Evolutionary conservation across 2,329 filamentous ascomycete species (phyloP).

Genomic region (Fusarium xyrophilum): DNA sequence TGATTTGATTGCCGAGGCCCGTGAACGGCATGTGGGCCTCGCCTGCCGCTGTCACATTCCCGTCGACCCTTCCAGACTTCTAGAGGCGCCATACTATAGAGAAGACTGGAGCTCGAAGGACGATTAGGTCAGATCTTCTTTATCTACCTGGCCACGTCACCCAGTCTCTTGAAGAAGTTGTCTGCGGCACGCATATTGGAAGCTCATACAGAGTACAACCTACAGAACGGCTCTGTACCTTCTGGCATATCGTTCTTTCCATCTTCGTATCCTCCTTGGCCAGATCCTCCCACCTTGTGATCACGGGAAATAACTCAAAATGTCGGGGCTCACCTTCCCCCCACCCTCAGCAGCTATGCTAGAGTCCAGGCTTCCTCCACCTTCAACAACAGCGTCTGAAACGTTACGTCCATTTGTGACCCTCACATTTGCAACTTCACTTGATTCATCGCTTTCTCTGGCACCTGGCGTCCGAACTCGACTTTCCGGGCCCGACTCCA

Average conservation of each 20-base stretch:
- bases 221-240: background rate
- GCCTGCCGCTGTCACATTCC: constrained; percentile 7
- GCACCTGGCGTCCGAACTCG: constrained; percentile 80
- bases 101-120: background rate
- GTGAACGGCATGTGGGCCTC: constrained; percentile 11
- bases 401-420: constrained; percentile 65
- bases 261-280: background rate
- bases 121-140: background rate
- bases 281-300: background rate
- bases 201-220: background rate
- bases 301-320: constrained; percentile 18
- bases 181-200: constrained; percentile 26
- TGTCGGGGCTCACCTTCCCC: constrained; percentile 49
- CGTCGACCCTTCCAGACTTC: no score
- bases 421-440: constrained; percentile 87
- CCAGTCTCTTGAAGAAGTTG: constrained; percentile 12
- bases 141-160: background rate
- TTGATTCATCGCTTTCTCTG: constrained; percentile 81
- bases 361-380: constrained; percentile 48
- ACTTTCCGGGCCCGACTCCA: constrained; percentile 82
- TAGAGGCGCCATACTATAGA: background rate
- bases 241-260: background rate
- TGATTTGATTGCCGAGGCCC: background rate
- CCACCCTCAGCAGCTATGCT: constrained; percentile 43
- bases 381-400: background rate